These are phyloP conservation scores for Aphanomyces cochlioides DNA, from an alignment of 352 stramenopile genomes.

Conservation along the genomic window DNA sequence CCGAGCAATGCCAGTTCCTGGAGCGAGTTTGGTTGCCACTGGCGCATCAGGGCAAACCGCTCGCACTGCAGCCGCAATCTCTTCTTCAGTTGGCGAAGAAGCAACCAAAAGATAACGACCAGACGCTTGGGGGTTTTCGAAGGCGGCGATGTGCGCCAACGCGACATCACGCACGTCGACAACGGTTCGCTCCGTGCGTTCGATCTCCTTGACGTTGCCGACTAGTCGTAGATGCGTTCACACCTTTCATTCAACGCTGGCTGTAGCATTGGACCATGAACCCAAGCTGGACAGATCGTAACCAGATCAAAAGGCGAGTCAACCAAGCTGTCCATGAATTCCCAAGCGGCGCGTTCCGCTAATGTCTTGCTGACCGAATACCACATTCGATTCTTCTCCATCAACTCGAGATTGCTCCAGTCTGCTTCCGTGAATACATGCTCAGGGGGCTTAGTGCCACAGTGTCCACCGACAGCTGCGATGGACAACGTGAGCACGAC, in stretches of 20 bases:
- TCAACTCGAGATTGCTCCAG: conserved; percentile 33
- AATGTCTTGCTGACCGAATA: conserved; percentile 36
- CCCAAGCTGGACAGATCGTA: conserved; percentile 34
- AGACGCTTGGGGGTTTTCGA: conserved; percentile 79
- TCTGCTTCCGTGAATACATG: conserved; percentile 35
- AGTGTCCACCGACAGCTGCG: conserved; percentile 30
- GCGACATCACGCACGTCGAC: conserved; percentile 84
- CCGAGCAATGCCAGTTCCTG: background rate
- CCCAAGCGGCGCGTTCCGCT: conserved; percentile 34
- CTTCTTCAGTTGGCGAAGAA: conserved; percentile 76
- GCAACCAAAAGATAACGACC: conserved; percentile 85
- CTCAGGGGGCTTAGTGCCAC: conserved; percentile 3
- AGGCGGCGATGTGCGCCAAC: conserved; percentile 63
- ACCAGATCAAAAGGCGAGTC: conserved; percentile 27
- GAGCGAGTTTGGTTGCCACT: background rate
- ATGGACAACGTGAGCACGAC: conserved; percentile 37
- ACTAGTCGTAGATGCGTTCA: conserved; percentile 31
- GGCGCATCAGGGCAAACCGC: background rate
- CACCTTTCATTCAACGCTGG: conserved; percentile 33
- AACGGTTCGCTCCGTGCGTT: conserved; percentile 63
- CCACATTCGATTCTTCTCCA: conserved; percentile 21
- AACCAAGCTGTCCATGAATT: conserved; percentile 30
- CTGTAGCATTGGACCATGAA: conserved; percentile 38
- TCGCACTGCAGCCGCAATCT: conserved; percentile 56
- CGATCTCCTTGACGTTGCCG: conserved; percentile 17